A percentile compares a stretch with the other conserved stretches of the same genome.
Evolutionary conservation across 2,329 filamentous ascomycete genomes (phyloP).

Genomic region (Microascus cirrosus): DNA sequence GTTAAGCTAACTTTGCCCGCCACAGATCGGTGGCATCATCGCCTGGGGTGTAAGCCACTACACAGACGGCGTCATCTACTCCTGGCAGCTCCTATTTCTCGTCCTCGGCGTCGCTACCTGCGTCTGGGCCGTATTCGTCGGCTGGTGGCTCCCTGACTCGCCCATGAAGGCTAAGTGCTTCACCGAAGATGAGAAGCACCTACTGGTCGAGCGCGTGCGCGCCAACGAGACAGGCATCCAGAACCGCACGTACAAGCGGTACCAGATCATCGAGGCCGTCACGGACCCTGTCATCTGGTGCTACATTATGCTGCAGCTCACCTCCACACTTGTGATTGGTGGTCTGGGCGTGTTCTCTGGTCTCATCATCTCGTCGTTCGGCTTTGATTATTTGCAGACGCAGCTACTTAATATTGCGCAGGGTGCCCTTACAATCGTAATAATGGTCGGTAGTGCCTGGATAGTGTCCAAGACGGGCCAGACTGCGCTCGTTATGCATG

Average conservation of each 20-base stretch:
- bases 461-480: constrained; percentile 58
- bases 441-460: constrained; percentile 55
- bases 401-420: constrained; percentile 67
- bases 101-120: constrained; percentile 53
- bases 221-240: constrained; percentile 51
- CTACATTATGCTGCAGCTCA: constrained; percentile 54
- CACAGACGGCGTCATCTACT: constrained; percentile 38
- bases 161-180: constrained; percentile 64
- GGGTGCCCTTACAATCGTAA: constrained; percentile 61
- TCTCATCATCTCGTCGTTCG: constrained; percentile 61
- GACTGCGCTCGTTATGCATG: constrained; percentile 45
- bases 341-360: constrained; percentile 64
- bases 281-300: constrained; percentile 56
- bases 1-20: too few relatives aligned
- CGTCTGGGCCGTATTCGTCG: constrained; percentile 53
- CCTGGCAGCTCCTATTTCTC: constrained; percentile 61
- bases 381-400: constrained; percentile 55
- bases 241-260: constrained; percentile 35
- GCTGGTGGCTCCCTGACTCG: constrained; percentile 54
- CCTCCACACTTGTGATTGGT: constrained; percentile 62
- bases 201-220: constrained; percentile 50
- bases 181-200: constrained; percentile 51
- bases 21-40: constrained; percentile 65
- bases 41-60: too few relatives aligned
- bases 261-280: constrained; percentile 39